Evolutionary conservation across 306 rosid genomes (phyloP), one percentile per base, ranked within the genome.

Genomic region (Pyrus pyrifolia): DNA sequence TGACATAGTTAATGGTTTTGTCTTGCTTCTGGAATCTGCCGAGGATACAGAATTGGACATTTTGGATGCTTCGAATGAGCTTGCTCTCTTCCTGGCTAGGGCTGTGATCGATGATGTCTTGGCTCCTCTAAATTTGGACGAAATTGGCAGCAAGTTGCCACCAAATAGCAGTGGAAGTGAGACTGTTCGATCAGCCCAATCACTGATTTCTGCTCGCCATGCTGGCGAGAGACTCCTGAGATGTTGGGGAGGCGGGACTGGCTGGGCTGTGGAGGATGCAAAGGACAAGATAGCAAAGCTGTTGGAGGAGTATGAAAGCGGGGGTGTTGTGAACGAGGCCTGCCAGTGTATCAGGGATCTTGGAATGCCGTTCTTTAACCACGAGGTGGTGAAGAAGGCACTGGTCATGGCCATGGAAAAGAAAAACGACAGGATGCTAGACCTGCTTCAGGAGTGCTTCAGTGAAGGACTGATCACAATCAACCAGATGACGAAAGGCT

Each of bases 181-280:
- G 78, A 95, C 97, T 10, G 97, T 92, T 67, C 89, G 93, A 0
- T 87, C 91, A 90, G 93, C 97, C 49, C 92, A 89, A 3, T 81
- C 97, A 38, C 88, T 95, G 11, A 80, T 86, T 75, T 86, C 90
- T 75, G 99, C 99, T 29, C 97, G 99, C 27, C 99, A 95, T 78
- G 97, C 99, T 4, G 99, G 99, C 51, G 99, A 95, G 88, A 87
- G 99, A 85, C 85, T 95, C 51, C 79, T 95, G 86, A 83, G 99
- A 68, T 95, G 99, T 75, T 95, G 99, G 99, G 99, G 99, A 38
- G 99, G 99, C 38, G 97, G 99, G 35, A 95, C 97, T 21, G 99
- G 99, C 35, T 95, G 99, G 99, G 97, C 97, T n/a, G 99, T 95
- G 80, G 99, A 95, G 84, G 99, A 95, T 79, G 99, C 99, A 0